Conservation (phyloP, 208 protist genomes). For the Phytomonas sp. region DNA sequence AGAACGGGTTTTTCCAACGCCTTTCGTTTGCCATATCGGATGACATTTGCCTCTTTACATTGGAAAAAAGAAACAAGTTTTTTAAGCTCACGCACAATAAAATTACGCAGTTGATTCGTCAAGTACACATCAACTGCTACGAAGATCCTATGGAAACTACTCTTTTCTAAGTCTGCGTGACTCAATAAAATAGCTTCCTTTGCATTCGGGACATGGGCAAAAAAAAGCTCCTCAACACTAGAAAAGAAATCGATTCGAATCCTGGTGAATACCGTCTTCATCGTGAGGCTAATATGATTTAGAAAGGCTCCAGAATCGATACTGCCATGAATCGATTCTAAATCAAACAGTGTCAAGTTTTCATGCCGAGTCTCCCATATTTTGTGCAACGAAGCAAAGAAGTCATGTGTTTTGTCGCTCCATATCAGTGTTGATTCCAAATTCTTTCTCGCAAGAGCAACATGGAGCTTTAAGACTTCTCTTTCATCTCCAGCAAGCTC, state of each 20-base stretch:
- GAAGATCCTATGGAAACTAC: conserved; percentile 54
- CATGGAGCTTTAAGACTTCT: neutral
- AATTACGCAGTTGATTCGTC: conserved; percentile 36
- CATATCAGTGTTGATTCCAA: conserved; percentile 24
- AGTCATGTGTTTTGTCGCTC: conserved; percentile 32
- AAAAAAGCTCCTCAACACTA: conserved; percentile 70
- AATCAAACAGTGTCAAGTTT: conserved; percentile 46
- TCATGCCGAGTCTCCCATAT: conserved; percentile 54
- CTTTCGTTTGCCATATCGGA: neutral
- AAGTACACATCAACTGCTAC: conserved; percentile 64
- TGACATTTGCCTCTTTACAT: conserved; percentile 13
- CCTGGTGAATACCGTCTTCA: conserved; percentile 55
- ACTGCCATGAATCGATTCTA: conserved; percentile 18
- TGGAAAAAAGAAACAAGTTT: conserved; percentile 56
- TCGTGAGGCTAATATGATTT: conserved; percentile 32
- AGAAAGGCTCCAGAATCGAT: conserved; percentile 51
- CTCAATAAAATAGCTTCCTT: conserved; percentile 28
- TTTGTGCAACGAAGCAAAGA: conserved; percentile 46
- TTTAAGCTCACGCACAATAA: conserved; percentile 46
- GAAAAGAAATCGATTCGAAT: conserved; percentile 82
- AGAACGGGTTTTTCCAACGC: too few species aligned
- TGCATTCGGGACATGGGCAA: conserved; percentile 26
- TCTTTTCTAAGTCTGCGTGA: conserved; percentile 26
- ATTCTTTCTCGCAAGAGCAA: neutral
- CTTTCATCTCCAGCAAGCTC: neutral